Base-by-base conservation (phyloP, 805 yeast species). In the Soucietia sequanensis region DNA sequence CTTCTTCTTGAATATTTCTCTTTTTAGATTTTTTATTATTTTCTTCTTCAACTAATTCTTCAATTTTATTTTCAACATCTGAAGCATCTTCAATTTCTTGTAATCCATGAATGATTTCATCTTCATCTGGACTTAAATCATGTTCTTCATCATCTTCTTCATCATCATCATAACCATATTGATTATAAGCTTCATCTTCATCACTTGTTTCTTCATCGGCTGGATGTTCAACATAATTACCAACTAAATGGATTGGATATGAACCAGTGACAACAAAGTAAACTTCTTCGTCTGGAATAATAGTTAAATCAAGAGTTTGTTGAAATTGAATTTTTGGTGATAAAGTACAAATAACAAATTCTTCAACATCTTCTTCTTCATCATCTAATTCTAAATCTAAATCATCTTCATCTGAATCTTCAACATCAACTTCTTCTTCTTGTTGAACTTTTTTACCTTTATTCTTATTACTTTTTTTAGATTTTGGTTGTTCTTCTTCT, bases 161-260 rank as follows among this genome's bases (percentile, higher is more conserved):
- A 9, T 52, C 58, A 31, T 62, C 68, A 15, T 70, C 78, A 35
- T 68, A 72, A 18, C 74, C 77, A 27, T 71, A 75, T n/a, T n/a
- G n/a, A n/a, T n/a, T n/a, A n/a, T n/a, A n/a, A n/a, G n/a, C n/a
- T 34, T 69, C 76, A 30, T 72, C 76, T 38, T 70, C 74, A 24
- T 65, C 68, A 33, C 70, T 79, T 39, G 71, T 77, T 35, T 77
- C 83, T 27, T 71, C 78, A 56, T 90, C 96, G 54, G 80, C 87
- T 62, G 98, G 97, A 66, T 90, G 96, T 65, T 86, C 95, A 57
- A 93, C 83, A 68, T 83, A 89, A 81, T 93, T 91, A 72, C 99
- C 99, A 49, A 86, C 74, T 52, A 93, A 71, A 63, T 91, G 95
- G 47, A 93, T 75, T 47, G 95, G 84, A 72, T 89, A 91, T 18